Conservation (phyloP, 2,329 filamentous ascomycete genomes). For the Daldinia sp. region DNA sequence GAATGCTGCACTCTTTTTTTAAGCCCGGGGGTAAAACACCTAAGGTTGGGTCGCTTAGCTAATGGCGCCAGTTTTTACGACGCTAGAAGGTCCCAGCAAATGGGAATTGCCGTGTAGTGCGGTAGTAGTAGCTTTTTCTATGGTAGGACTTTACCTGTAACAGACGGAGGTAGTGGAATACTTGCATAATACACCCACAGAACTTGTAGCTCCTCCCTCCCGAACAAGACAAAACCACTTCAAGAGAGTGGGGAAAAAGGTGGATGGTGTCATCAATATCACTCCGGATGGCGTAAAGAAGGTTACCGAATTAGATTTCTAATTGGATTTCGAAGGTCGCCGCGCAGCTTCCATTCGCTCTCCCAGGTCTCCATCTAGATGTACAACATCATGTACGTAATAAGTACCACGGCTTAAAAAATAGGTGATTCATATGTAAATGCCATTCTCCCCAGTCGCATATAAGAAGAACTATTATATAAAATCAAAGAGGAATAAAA, state of each 20-base stretch:
- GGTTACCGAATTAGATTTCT: slow-evolving; percentile 3
- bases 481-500: not conserved
- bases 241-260: slow-evolving; percentile 28
- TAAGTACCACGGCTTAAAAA: not conserved
- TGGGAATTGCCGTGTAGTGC: too few relatives aligned
- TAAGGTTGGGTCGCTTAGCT: not conserved
- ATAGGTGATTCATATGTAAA: not conserved
- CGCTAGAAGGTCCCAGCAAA: not conserved
- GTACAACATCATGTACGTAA: slow-evolving; percentile 2
- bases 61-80: not conserved
- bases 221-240: not conserved
- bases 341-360: not conserved
- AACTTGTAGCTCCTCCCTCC: not conserved
- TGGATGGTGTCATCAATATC: slow-evolving; percentile 9
- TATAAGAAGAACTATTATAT: not conserved
- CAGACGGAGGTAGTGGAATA: too few relatives aligned
- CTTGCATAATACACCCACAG: not conserved
- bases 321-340: slow-evolving; percentile 7
- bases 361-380: not conserved
- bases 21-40: too few relatives aligned
- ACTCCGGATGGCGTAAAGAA: slow-evolving; percentile 23
- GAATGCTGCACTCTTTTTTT: not conserved
- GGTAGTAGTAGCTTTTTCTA: too few relatives aligned
- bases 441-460: not conserved
- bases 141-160: too few relatives aligned